phyloP scores from a whole-genome alignment of 225 moss, liverwort and hornwort species.

The Polytrichum commune region DNA sequence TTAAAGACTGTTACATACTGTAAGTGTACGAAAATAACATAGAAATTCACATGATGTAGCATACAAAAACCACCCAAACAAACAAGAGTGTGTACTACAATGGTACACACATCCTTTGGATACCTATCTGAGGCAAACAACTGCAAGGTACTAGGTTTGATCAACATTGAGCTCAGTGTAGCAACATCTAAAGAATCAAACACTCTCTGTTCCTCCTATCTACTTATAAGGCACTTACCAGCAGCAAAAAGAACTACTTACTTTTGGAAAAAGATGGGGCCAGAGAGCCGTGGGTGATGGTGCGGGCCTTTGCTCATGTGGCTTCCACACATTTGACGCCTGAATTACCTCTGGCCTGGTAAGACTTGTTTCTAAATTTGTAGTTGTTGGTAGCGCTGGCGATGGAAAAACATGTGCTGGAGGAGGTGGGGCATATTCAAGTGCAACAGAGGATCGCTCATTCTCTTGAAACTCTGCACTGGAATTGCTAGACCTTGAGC shows the following conservation, averaged over 20 bases:
- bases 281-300: conserved; percentile 61
- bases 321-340: conserved; percentile 20
- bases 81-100: too few species aligned
- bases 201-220: too few species aligned
- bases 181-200: too few species aligned
- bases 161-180: too few species aligned
- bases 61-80: too few species aligned
- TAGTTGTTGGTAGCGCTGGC: conserved; percentile 18
- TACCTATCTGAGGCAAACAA: too few species aligned
- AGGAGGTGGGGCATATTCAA: conserved; percentile 20
- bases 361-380: conserved; percentile 14
- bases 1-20: too few species aligned
- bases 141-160: too few species aligned
- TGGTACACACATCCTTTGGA: too few species aligned
- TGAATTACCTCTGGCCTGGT: conserved; percentile 26
- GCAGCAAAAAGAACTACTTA: conserved; percentile 7
- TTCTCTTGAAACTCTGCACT: conserved; percentile 14
- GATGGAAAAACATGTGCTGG: conserved; percentile 33
- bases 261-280: conserved; percentile 64
- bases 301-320: conserved; percentile 31
- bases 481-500: conserved; percentile 22
- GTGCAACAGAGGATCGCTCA: conserved; percentile 15
- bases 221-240: not conserved
- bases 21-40: too few species aligned
- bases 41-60: too few species aligned